A percentile compares a stretch with the other conserved stretches of the same genome.
Evolutionary conservation across 139 green algal genomes (phyloP).

Genomic region (Chlorella sp.): DNA sequence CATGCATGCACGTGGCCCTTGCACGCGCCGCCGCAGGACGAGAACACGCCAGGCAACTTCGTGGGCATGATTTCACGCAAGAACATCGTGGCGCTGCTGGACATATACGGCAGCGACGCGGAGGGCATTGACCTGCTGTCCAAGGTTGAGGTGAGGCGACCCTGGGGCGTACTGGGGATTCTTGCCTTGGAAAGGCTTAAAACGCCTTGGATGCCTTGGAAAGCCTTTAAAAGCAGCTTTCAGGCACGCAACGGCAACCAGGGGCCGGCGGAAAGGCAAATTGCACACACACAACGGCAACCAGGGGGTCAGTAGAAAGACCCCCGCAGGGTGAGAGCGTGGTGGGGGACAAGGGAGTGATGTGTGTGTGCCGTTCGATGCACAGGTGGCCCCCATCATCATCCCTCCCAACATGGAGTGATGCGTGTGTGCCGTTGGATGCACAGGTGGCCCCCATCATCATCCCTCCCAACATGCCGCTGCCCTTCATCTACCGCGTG

Average conservation of each 20-base stretch:
- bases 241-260: too few species aligned
- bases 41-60: constrained; percentile 23
- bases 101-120: constrained; percentile 12
- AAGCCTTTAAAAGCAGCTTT: too few species aligned
- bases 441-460: constrained; percentile 41
- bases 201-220: too few species aligned
- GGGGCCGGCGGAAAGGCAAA: too few species aligned
- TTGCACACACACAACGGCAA: too few species aligned
- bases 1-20: too few species aligned
- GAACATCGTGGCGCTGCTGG: constrained; percentile 19
- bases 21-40: too few species aligned
- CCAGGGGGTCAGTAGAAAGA: too few species aligned
- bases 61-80: constrained; percentile 37
- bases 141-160: constrained; percentile 31
- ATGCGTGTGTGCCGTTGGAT: neutral
- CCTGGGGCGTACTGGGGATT: too few species aligned
- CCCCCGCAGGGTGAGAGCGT: too few species aligned
- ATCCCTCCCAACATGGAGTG: constrained; percentile 39
- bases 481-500: constrained; percentile 39
- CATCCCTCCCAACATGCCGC: constrained; percentile 45
- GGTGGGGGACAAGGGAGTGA: too few species aligned
- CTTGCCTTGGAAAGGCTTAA: too few species aligned
- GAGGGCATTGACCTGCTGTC: constrained; percentile 9
- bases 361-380: neutral
- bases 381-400: constrained; percentile 40